Evolutionary conservation across 345 rosid species (phyloP), one percentile per base, ranked within the genome.

Genomic region (Populus pruinosa): DNA sequence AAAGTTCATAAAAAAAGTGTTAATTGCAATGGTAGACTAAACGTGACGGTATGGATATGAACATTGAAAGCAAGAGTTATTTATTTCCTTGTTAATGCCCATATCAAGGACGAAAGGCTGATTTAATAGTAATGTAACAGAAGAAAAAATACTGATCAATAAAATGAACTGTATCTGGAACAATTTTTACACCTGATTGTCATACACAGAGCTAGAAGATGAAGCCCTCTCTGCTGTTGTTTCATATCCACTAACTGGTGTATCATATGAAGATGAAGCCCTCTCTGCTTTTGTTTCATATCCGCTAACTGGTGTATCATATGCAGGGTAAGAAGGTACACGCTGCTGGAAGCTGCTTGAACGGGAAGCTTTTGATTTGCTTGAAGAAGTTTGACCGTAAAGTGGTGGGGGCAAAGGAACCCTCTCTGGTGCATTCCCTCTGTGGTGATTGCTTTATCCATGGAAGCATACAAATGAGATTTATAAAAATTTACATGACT

Each of bases 321-420:
- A 78, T 29, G 73, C 77, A 41, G 82, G 41, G 67, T 55, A 44
- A 56, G 80, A 61, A 39, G 81, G 84, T 41, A 25, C 55, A 29
- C 71, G 77, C 65, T 59, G 79, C 33, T 80, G 82, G 82, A 87
- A 89, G 83, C 82, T 81, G 71, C 83, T 84, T 72, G 77, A 78
- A 27, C 87, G 77, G 64, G 84, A 74, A 49, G 86, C 82, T 75
- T 87, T 84, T 4, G 72, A 49, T 62, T 83, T 80, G 70, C 64
- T 71, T 47, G 69, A 77, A 44, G 89, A 85, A 61, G 91, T 69
- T 27, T 82, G 75, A n/a, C 87, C 86, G 62, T 87, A 82, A 38
- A 82, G 77, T 49, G 97, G 97, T 56, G 98, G 95, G 35, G 94
- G 96, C 77, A 94, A 89, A 69, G 97, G 82, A 84, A 90, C 79